Evolutionary conservation across 2,329 filamentous ascomycete species (phyloP).

Genomic region (Trichoderma sp.): DNA sequence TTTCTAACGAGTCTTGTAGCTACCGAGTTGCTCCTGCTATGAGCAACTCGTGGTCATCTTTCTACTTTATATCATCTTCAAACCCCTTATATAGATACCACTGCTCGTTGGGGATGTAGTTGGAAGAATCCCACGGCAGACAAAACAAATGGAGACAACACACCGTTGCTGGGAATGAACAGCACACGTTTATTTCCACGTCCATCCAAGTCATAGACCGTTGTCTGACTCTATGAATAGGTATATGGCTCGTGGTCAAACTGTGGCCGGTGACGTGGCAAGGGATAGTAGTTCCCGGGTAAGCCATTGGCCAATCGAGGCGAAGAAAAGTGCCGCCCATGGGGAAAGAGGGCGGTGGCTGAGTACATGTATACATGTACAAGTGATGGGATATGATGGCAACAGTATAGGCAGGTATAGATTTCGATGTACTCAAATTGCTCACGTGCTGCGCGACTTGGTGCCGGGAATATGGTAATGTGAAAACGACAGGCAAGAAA

Average conservation of each 20-base stretch:
- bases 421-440: not conserved
- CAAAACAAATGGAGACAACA: not conserved
- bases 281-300: constrained; percentile 6
- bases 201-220: not conserved
- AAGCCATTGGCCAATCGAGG: constrained; percentile 1
- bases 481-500: not conserved
- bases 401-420: not conserved
- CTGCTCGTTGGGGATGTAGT: not conserved
- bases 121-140: not conserved
- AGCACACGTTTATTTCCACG: not conserved
- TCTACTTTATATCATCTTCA: not conserved
- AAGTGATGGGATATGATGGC: not conserved
- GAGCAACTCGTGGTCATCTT: not conserved
- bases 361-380: not conserved
- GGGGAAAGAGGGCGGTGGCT: not conserved
- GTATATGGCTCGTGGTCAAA: not conserved
- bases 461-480: too few species aligned
- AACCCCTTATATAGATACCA: not conserved
- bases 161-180: not conserved
- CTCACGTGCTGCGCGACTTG: not conserved
- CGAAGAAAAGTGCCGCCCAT: not conserved
- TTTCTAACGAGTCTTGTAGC: not conserved
- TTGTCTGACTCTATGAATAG: not conserved
- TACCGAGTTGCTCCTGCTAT: not conserved
- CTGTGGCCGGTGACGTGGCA: not conserved